Evolutionary conservation across 2,329 filamentous ascomycete genomes (phyloP), one percentile per base, ranked within the genome.

Genomic region (Aspergillus neotritici): DNA sequence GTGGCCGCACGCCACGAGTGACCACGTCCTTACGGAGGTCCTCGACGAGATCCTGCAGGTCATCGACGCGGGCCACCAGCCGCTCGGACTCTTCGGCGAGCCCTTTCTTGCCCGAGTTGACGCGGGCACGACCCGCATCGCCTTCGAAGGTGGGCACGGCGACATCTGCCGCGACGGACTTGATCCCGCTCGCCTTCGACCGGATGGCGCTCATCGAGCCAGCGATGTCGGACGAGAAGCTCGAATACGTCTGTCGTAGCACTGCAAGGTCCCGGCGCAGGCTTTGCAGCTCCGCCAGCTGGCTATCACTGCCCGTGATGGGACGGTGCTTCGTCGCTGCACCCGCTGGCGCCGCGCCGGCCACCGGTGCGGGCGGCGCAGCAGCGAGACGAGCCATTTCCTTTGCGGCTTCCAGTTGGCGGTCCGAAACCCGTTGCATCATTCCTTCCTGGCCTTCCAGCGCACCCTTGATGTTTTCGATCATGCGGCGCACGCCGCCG

Each of bases 21-120:
- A 98, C 93, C 35, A 98, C 93, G 61, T 98, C 93, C 71, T 98
- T 97, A 48, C 93, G 88, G 34, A 98, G 78, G 62, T 98, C 93
- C 66, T 98, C 93, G 14, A 98, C 87, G 42, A 93, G 75, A 65
- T 98, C 93, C 68, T 97, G 93, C n/a, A 98, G 77, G 60, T 97
- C 91, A 62, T 98, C 93, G 9, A 98, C 93, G 60, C 88, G 85
- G 54, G 82, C 84, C 53, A 98, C 90, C 44, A 98, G 82, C 50
- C 83, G 84, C 65, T 97, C 91, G 0, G 88, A 94, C 62, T 97
- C 91, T 17, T 84, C 76, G 39, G 84, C 86, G 47, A 98, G 80
- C 46, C 83, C 79, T 68, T 94, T 94, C 64, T 94, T 94, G 37
- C 91, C 91, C 30, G 76, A 78, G 53, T 86, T 84, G 53, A 98